Percentiles rank a stretch among this genome's conserved stretches.
These are phyloP conservation scores for Phytophthora lateralis DNA, from an alignment of 352 stramenopile genomes.

Conservation along the genomic window DNA sequence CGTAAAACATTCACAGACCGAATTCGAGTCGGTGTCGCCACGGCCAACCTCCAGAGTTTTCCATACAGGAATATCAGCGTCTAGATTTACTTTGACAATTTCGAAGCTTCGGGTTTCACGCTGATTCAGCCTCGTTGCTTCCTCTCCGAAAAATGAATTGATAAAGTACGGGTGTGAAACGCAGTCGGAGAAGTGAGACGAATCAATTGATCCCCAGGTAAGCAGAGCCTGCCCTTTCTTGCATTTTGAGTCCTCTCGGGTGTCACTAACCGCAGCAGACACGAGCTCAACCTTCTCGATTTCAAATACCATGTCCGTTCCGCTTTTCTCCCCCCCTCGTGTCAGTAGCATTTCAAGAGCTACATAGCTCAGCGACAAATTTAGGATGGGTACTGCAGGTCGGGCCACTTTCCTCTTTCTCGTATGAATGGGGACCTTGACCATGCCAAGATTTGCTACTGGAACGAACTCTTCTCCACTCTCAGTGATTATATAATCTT, in stretches of 20 bases:
- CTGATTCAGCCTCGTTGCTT: constrained; percentile 49
- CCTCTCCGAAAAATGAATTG: constrained; percentile 68
- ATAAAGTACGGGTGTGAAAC: constrained; percentile 82
- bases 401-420: constrained; percentile 56
- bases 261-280: constrained; percentile 33
- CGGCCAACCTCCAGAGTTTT: constrained; percentile 46
- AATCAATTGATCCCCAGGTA: constrained; percentile 53
- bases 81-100: constrained; percentile 70
- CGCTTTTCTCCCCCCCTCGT: constrained; percentile 32
- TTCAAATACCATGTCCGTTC: constrained; percentile 70
- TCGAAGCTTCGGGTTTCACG: constrained; percentile 66
- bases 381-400: constrained; percentile 62
- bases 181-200: constrained; percentile 48
- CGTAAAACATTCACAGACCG: constrained; percentile 42
- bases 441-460: constrained; percentile 83
- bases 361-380: constrained; percentile 56
- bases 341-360: constrained; percentile 53
- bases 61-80: constrained; percentile 70
- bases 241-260: constrained; percentile 32
- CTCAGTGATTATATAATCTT: constrained; percentile 22
- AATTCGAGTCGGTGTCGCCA: constrained; percentile 6
- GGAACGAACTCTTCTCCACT: constrained; percentile 65
- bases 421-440: constrained; percentile 57
- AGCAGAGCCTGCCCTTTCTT: constrained; percentile 44
- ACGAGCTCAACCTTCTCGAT: constrained; percentile 67